Evolutionary conservation across 192 early-diverging fungal genomes (phyloP), one percentile per base, ranked within the genome.

Genomic region (Irineochytrium annulatum): DNA sequence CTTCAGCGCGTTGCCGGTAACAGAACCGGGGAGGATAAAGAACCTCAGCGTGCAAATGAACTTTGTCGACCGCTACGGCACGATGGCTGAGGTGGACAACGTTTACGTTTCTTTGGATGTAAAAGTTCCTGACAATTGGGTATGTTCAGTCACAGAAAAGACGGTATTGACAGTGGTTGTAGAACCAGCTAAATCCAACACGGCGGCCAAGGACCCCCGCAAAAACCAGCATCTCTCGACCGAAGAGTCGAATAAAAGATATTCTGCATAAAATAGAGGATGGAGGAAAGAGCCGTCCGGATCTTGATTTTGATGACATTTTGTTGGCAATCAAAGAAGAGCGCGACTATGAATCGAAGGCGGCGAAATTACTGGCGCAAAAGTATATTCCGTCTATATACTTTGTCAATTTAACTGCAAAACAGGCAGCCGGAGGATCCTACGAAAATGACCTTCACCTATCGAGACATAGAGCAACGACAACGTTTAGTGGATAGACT

Each of bases 401-500:
- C n/a, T n/a, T n/a, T 13, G 37, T 41, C n/a, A 13, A 41, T 41
- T 41, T 13, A 41, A 41, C 11, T 41, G 37, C n/a, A 8, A 41
- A n/a, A 41, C 37, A 41, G 37, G n/a, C 37, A 13, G 37, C 37
- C n/a, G 8, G 11, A 41, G 37, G 37, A 41, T 41, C 37, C 57
- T 8, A 63, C 34, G 17, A 19, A 54, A 26, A 44, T 63, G 22
- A 48, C 33, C 17, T 56, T 63, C 17, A 65, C 44, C 1, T 65
- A 60, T 24, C 59, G 33, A 3, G 71, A 71, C 43, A 60, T 70
- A 13, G 54, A 60, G 39, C 73, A 74, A 37, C 70, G 70, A 11
- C 76, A 78, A 29, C 51, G 53, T 24, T 58, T 78, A 14, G 73
- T 75, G 33, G 71, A 78, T 31, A 34, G 76, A 22, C 72, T 79